phyloP scores from a whole-genome alignment of 2,329 filamentous ascomycete genomes.

The Grosmannia penicillata region DNA sequence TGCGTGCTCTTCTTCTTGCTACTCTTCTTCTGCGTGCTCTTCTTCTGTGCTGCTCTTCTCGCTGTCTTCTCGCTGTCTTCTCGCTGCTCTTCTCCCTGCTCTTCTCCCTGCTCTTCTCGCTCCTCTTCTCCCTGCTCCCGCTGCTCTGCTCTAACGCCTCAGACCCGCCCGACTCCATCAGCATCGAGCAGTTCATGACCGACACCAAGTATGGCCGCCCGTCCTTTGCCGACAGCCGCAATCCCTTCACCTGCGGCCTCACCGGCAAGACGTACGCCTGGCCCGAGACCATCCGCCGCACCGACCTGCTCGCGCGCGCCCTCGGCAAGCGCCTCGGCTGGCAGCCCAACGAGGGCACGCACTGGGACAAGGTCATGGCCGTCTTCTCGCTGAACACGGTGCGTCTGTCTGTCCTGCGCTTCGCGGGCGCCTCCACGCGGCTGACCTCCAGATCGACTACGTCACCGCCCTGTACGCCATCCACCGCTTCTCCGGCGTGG shows the following conservation, averaged over 20 bases:
- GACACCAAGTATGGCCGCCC: constrained; percentile 55
- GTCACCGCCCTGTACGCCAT: constrained; percentile 36
- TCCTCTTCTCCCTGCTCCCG: neutral
- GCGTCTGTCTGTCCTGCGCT: constrained; percentile 19
- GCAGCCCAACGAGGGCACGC: constrained; percentile 51
- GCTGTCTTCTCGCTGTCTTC: no score
- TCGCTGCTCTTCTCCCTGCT: neutral
- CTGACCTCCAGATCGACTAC: constrained; percentile 39
- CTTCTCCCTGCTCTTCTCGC: neutral
- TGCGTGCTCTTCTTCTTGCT: neutral
- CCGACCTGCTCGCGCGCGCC: constrained; percentile 21
- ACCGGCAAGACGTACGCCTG: constrained; percentile 11
- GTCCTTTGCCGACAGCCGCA: constrained; percentile 41
- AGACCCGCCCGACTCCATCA: constrained; percentile 57
- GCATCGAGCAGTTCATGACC: constrained; percentile 64
- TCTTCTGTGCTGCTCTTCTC: neutral
- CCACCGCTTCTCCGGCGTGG: constrained; percentile 43
- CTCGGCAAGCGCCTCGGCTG: constrained; percentile 55
- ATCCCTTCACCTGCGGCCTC: constrained; percentile 14
- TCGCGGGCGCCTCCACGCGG: neutral
- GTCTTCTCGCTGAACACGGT: constrained; percentile 59
- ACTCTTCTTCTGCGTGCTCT: no score
- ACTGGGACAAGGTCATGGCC: constrained; percentile 64
- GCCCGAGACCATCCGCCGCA: constrained; percentile 5
- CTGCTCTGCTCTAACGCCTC: neutral